Percentiles rank a stretch among this genome's conserved stretches.
phyloP scores from a whole-genome alignment of 352 stramenopile species.

The Aphanomyces invadans region DNA sequence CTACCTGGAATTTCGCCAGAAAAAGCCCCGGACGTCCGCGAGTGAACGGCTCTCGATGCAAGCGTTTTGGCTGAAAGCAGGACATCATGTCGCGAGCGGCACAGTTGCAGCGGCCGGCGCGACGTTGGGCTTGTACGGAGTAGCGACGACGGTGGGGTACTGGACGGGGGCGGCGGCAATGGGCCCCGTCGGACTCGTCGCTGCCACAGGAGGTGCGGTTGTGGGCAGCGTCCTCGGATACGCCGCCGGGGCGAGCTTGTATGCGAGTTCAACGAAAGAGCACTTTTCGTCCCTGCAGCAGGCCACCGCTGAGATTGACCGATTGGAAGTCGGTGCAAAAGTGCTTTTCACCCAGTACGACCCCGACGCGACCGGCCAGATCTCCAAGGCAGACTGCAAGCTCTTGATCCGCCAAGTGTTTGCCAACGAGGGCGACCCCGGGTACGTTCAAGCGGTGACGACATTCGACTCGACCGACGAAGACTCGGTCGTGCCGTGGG shows the following conservation, averaged over 20 bases:
- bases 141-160: constrained; percentile 58
- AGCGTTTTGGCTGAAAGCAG: constrained; percentile 70
- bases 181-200: constrained; percentile 65
- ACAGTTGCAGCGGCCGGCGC: constrained; percentile 65
- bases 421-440: constrained; percentile 53
- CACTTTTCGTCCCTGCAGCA: constrained; percentile 75
- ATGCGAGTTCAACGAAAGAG: constrained; percentile 53
- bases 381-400: constrained; percentile 63
- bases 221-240: constrained; percentile 77
- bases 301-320: constrained; percentile 79
- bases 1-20: constrained; percentile 75
- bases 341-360: constrained; percentile 84
- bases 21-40: constrained; percentile 46
- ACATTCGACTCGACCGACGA: constrained; percentile 55
- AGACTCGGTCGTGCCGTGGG: constrained; percentile 63
- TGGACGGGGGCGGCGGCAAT: constrained; percentile 77
- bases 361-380: constrained; percentile 42
- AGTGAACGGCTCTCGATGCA: constrained; percentile 79
- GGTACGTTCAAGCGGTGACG: constrained; percentile 48
- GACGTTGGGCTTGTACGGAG: constrained; percentile 62
- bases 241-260: constrained; percentile 72
- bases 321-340: constrained; percentile 65
- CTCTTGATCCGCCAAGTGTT: constrained; percentile 70
- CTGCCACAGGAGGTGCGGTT: constrained; percentile 66
- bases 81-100: constrained; percentile 71